These are phyloP conservation scores for Lasiosphaeria miniovina DNA, from an alignment of 495 filamentous ascomycete species.

Conservation along the genomic window DNA sequence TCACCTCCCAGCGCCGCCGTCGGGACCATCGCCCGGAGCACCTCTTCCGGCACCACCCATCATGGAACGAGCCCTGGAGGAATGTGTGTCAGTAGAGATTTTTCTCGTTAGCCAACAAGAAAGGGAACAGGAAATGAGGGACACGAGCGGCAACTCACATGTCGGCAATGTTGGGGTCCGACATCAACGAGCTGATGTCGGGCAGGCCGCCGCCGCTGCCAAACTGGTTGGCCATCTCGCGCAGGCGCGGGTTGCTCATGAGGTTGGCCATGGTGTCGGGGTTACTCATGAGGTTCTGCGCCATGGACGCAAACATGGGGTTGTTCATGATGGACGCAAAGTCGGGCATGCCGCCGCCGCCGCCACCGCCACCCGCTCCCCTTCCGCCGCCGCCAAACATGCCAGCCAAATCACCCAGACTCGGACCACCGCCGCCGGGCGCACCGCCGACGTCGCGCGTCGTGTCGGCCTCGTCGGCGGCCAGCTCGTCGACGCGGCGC, in stretches of 20 bases:
- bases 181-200: constrained; percentile 79
- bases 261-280: constrained; percentile 83
- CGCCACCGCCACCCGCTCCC: constrained; percentile 49
- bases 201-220: constrained; percentile 78
- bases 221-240: constrained; percentile 75
- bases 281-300: constrained; percentile 94
- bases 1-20: not conserved
- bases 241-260: constrained; percentile 88
- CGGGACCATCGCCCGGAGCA: not conserved
- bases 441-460: constrained; percentile 20
- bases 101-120: not conserved
- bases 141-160: constrained; percentile 62
- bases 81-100: not conserved
- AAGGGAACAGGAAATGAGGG: not conserved
- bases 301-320: constrained; percentile 95
- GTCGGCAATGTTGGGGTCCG: constrained; percentile 84
- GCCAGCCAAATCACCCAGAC: constrained; percentile 55
- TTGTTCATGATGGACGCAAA: constrained; percentile 85
- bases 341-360: constrained; percentile 77
- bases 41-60: not conserved
- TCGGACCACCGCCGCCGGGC: constrained; percentile 46
- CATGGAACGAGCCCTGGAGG: not conserved
- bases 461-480: constrained; percentile 41
- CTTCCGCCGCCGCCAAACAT: constrained; percentile 62
- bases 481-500: constrained; percentile 73